Conservation (phyloP, 1,139 yeast genomes). For the Pichia sp. region DNA sequence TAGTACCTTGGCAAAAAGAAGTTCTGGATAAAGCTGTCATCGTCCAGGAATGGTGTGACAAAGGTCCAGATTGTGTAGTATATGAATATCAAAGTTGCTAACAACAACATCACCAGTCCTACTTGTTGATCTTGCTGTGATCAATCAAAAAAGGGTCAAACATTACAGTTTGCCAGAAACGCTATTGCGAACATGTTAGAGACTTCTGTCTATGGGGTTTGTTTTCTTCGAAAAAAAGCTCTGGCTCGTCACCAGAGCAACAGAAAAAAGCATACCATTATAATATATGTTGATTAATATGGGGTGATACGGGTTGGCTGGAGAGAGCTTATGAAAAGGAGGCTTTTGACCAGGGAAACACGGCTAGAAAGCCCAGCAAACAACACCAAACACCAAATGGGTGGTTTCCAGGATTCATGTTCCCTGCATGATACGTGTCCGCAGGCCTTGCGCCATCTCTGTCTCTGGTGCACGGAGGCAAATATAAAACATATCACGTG, state of each 20-base stretch:
- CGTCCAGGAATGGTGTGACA: slow-evolving; percentile 70
- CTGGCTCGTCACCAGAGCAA: not conserved
- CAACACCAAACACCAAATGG: no score
- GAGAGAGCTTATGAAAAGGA: not conserved
- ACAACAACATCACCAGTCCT: slow-evolving; percentile 68
- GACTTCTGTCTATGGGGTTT: not conserved
- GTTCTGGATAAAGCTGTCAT: slow-evolving; percentile 49
- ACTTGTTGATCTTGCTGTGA: slow-evolving; percentile 48
- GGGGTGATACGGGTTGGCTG: not conserved
- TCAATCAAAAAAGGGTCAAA: not conserved
- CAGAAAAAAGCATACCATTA: not conserved
- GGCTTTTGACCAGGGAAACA: no score
- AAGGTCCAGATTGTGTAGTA: slow-evolving; percentile 79
- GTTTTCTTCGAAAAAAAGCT: not conserved
- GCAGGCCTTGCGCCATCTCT: not conserved
- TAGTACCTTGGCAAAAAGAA: slow-evolving; percentile 77
- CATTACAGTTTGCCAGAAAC: not conserved
- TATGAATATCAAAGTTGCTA: slow-evolving; percentile 64
- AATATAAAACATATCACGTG: not conserved
- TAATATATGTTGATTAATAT: not conserved
- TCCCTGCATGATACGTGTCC: not conserved
- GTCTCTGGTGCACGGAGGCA: not conserved
- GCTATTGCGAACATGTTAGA: not conserved
- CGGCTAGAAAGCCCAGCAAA: no score
- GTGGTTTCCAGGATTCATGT: not conserved